Conservation (phyloP, 2,329 filamentous ascomycete species). For the Botrytis medusae region DNA sequence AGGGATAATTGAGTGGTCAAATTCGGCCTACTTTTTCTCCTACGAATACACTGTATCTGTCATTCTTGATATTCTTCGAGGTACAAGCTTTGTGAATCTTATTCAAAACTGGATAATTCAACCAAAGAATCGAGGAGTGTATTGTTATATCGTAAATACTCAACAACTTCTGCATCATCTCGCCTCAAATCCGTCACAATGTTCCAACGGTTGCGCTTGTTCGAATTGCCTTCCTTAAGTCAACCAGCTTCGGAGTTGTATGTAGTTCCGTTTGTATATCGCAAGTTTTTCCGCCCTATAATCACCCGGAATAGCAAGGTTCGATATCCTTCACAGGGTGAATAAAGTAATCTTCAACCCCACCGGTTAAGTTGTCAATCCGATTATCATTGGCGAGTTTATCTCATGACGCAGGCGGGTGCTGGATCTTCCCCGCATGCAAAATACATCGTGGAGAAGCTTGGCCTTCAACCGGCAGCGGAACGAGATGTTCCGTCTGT, state of each 20-base stretch:
- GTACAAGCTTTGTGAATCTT: neutral
- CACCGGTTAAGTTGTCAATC: conserved; percentile 3
- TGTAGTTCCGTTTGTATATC: neutral
- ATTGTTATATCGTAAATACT: neutral
- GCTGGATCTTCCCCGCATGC: conserved; percentile 18
- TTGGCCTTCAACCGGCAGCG: conserved; percentile 10
- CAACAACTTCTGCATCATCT: neutral
- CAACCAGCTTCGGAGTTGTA: neutral
- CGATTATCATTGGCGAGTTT: conserved; percentile 11
- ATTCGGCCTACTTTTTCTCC: neutral
- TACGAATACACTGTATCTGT: neutral
- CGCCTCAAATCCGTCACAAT: neutral
- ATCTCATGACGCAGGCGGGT: neutral
- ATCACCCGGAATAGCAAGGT: neutral
- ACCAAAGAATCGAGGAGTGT: neutral
- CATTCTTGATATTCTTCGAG: neutral
- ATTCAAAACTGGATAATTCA: neutral
- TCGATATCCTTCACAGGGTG: neutral
- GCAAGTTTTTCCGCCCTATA: neutral
- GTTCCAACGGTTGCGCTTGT: neutral
- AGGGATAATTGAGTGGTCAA: neutral
- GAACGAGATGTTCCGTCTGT: conserved; percentile 34
- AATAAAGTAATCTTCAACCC: neutral
- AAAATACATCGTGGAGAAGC: conserved; percentile 8
- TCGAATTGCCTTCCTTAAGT: neutral